These are phyloP conservation scores for Trichocladium uniseriatum DNA, from an alignment of 495 filamentous ascomycete species.

Conservation along the genomic window DNA sequence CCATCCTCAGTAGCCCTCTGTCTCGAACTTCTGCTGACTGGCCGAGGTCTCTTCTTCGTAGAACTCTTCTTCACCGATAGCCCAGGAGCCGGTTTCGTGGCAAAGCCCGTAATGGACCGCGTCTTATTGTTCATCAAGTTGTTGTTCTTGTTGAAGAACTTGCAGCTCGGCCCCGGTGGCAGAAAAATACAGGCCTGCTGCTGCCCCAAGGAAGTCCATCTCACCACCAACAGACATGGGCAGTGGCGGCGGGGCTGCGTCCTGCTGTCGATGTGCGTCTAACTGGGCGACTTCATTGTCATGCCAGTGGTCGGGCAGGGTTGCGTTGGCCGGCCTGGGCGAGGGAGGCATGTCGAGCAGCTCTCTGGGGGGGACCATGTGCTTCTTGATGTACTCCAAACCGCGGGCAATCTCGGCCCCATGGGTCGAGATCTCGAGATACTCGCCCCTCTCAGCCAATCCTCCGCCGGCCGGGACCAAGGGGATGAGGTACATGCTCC, in stretches of 20 bases:
- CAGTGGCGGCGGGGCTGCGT: not conserved
- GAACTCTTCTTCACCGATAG: too few species aligned
- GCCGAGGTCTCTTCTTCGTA: too few species aligned
- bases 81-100: too few species aligned
- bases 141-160: too few species aligned
- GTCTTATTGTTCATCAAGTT: too few species aligned
- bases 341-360: slow-evolving; percentile 8
- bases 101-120: too few species aligned
- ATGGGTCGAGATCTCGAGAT: slow-evolving; percentile 12
- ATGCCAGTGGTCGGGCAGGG: slow-evolving; percentile 8
- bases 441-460: slow-evolving; percentile 8
- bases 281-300: slow-evolving; percentile 11
- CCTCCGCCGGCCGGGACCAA: slow-evolving; percentile 7
- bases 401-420: slow-evolving; percentile 7
- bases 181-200: too few species aligned
- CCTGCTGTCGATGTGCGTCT: slow-evolving; percentile 7
- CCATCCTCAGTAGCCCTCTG: too few species aligned
- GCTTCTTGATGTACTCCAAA: slow-evolving; percentile 6
- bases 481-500: slow-evolving; percentile 8
- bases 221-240: too few species aligned
- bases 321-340: slow-evolving; percentile 13
- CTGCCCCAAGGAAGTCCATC: too few species aligned
- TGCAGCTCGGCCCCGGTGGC: too few species aligned
- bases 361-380: slow-evolving; percentile 2
- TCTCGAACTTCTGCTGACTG: too few species aligned